A percentile compares a stretch with the other conserved stretches of the same genome.
Evolutionary conservation across 108 stramenopile species (phyloP).

Genomic region (Fistulifera solaris): DNA sequence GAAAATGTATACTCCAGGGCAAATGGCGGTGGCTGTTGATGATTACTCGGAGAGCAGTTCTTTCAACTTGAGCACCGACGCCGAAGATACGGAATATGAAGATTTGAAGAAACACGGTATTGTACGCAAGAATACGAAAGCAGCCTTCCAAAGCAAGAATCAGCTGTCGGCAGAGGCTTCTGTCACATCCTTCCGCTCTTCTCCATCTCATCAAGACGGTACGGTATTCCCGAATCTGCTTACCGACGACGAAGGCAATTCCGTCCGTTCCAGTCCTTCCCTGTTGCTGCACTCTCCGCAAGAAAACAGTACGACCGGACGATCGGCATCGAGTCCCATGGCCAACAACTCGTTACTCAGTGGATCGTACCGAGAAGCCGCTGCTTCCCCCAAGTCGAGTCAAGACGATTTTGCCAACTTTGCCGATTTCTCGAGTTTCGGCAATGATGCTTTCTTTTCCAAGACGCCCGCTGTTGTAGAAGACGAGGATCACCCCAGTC

Average conservation of each 20-base stretch:
- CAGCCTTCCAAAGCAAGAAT: not conserved
- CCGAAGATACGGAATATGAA: constrained; percentile 74
- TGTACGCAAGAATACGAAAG: constrained; percentile 2
- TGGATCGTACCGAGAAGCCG: not conserved
- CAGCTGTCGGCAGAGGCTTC: constrained; percentile 1
- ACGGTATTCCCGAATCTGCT: constrained; percentile 47
- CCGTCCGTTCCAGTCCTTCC: not conserved
- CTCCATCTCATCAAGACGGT: constrained; percentile 29
- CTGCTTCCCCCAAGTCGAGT: constrained; percentile 15
- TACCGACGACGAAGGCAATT: constrained; percentile 39
- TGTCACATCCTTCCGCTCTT: constrained; percentile 18
- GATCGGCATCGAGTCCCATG: constrained; percentile 11
- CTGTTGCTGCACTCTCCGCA: not conserved
- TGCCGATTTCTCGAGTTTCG: constrained; percentile 14
- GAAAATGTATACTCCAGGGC: too few relatives aligned
- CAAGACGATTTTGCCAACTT: constrained; percentile 24
- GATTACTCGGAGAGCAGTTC: constrained; percentile 18
- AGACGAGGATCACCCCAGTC: not conserved
- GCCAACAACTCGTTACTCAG: not conserved
- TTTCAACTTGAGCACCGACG: constrained; percentile 60
- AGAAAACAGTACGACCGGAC: not conserved
- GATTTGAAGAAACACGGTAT: constrained; percentile 24
- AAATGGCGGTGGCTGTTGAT: too few relatives aligned
- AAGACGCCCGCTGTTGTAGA: not conserved
- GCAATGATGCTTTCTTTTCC: constrained; percentile 8